Conservation (phyloP, 2,329 filamentous ascomycete species). For the Aspergillus melleus region DNA sequence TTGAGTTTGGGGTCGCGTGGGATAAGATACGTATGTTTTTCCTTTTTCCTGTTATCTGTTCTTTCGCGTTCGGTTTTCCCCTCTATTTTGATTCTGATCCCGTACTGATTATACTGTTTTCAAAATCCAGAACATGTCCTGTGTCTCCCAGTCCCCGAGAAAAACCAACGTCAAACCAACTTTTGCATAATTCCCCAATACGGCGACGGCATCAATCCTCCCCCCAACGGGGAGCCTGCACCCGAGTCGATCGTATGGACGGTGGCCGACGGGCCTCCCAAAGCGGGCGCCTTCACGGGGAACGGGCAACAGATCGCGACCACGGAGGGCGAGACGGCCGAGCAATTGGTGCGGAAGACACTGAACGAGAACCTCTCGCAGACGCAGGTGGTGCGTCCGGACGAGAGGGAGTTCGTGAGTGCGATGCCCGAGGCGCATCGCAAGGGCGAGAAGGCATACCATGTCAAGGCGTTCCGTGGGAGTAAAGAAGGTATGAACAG, state of each 20-base stretch:
- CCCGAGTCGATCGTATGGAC: constrained; percentile 62
- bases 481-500: constrained; percentile 61
- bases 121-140: constrained; percentile 53
- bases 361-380: constrained; percentile 52
- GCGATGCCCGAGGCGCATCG: constrained; percentile 61
- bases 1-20: constrained; percentile 56
- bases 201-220: constrained; percentile 50
- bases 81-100: too few species aligned
- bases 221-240: constrained; percentile 42
- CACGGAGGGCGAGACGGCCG: constrained; percentile 48
- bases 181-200: constrained; percentile 60
- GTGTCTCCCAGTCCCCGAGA: constrained; percentile 64
- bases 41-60: neutral
- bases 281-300: constrained; percentile 42
- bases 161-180: constrained; percentile 62
- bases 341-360: constrained; percentile 43
- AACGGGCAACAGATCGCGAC: constrained; percentile 46
- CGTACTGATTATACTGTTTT: neutral
- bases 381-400: constrained; percentile 53
- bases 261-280: constrained; percentile 54
- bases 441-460: constrained; percentile 63
- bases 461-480: constrained; percentile 63
- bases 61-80: neutral
- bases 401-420: constrained; percentile 60
- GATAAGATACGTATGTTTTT: constrained; percentile 47